A percentile compares a stretch with the other conserved stretches of the same genome.
Conservation (phyloP, 371 early-diverging fungal genomes). For the Circinella minor region DNA sequence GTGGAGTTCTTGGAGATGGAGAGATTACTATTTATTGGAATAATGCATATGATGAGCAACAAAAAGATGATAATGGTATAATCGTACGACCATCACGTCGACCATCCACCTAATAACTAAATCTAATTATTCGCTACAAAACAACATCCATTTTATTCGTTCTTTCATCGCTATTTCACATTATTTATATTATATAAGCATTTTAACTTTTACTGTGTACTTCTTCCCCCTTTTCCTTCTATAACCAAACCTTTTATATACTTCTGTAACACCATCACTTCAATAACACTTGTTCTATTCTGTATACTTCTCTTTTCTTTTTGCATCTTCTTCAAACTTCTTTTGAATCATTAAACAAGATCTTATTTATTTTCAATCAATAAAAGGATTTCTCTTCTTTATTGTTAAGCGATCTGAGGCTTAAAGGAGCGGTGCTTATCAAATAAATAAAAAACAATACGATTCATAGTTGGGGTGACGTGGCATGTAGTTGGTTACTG, state of each 20-base stretch:
- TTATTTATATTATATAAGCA: no score
- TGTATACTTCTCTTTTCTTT: neutral
- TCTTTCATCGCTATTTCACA: no score
- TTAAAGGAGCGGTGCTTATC: no score
- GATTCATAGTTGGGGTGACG: neutral
- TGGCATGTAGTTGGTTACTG: no score
- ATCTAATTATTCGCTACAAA: neutral
- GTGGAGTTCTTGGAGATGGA: constrained; percentile 37
- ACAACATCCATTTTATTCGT: neutral
- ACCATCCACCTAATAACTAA: neutral
- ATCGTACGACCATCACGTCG: neutral
- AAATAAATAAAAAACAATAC: neutral
- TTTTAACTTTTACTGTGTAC: no score
- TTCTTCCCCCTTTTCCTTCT: no score
- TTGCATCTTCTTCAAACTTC: neutral
- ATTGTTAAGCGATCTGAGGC: neutral
- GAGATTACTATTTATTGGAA: constrained; percentile 54
- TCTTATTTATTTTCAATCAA: no score
- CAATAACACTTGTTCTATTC: no score
- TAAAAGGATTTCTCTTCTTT: neutral
- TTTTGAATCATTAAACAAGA: no score
- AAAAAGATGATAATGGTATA: neutral
- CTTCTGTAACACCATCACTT: no score
- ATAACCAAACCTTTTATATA: no score
- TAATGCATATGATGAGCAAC: constrained; percentile 3